Evolutionary conservation across 176 grass and related monocot species (phyloP), one percentile per base, ranked within the genome.

Genomic region (Alloteropsis semialata): DNA sequence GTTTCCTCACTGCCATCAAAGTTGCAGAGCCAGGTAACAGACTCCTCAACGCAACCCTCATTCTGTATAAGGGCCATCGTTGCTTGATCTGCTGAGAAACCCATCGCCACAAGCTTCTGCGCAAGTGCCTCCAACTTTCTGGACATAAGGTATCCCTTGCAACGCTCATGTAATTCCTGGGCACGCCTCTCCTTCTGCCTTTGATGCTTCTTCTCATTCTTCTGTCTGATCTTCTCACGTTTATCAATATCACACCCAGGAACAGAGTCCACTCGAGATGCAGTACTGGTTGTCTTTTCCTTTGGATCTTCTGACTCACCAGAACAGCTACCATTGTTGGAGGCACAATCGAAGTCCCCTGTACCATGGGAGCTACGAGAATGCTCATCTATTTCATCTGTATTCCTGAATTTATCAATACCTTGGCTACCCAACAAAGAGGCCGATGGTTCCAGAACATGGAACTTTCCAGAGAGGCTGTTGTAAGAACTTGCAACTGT

Each of bases 151-250:
- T 95, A 98, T n/a, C 93, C 93, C 29, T 88, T 95, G 77, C 93
- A 98, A 57, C 93, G 91, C 71, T 98, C 96, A 38, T 98, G 93
- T 72, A 98, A 87, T 76, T 95, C 96, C 80, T 95, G 96, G 37
- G 91, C 91, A 22, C 96, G 84, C 76, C 91, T 92, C 87, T 98
- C 96, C 87, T 91, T 94, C 76, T 98, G 93, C 42, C 96, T 84
- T 78, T 98, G 96, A 88, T 98, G 96, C 39, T 98, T 98, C 70
- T 88, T 98, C 83, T 98, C 96, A 87, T 98, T 98, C 80, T 98
- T 98, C 60, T 93, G 96, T 48, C 96, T 88, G 72, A 98, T 98
- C 87, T 98, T 98, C 69, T 98, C 92, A 42, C 96, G 92, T 84
- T 98, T 98, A 82, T 95, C 96, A 64, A 72, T 71, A 66, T 98